Conservation (phyloP, 2,329 filamentous ascomycete genomes). For the Scortechinia acanthostroma region DNA sequence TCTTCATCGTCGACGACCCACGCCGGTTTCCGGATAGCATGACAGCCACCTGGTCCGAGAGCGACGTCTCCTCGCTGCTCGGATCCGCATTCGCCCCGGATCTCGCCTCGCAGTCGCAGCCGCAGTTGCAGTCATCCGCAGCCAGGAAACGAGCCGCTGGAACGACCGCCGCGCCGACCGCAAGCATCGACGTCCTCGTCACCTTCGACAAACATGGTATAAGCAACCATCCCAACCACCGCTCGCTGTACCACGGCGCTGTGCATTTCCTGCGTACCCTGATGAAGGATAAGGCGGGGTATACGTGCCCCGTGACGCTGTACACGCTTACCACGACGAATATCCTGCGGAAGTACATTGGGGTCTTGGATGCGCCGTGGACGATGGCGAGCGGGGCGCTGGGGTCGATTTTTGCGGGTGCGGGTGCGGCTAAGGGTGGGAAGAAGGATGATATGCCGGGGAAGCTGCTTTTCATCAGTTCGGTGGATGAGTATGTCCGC, state of each 20-base stretch:
- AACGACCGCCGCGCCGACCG: conserved; percentile 7
- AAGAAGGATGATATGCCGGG: conserved; percentile 24
- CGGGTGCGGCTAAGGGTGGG: background rate
- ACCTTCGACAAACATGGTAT: conserved; percentile 63
- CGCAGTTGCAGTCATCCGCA: conserved; percentile 11
- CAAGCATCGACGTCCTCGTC: conserved; percentile 52
- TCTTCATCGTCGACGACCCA: conserved; percentile 57
- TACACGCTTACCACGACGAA: conserved; percentile 59
- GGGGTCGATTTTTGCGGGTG: conserved; percentile 5
- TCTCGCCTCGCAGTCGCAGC: no score
- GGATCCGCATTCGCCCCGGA: conserved; percentile 52
- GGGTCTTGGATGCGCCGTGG: conserved; percentile 51
- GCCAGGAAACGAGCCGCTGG: background rate
- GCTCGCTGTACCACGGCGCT: conserved; percentile 59
- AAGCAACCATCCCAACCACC: conserved; percentile 66
- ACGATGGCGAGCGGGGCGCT: conserved; percentile 42
- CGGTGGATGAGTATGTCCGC: conserved; percentile 37
- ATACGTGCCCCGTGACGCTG: conserved; percentile 52
- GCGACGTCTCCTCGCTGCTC: conserved; percentile 47
- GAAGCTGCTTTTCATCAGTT: conserved; percentile 53
- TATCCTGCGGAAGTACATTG: conserved; percentile 57
- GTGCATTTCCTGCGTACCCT: conserved; percentile 46
- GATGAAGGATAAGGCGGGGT: conserved; percentile 49
- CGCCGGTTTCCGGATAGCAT: conserved; percentile 63
- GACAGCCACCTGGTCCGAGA: conserved; percentile 50